Base-by-base conservation (phyloP, 1,284 basidiomycete genomes). In the Ceratobasidium sp. region DNA sequence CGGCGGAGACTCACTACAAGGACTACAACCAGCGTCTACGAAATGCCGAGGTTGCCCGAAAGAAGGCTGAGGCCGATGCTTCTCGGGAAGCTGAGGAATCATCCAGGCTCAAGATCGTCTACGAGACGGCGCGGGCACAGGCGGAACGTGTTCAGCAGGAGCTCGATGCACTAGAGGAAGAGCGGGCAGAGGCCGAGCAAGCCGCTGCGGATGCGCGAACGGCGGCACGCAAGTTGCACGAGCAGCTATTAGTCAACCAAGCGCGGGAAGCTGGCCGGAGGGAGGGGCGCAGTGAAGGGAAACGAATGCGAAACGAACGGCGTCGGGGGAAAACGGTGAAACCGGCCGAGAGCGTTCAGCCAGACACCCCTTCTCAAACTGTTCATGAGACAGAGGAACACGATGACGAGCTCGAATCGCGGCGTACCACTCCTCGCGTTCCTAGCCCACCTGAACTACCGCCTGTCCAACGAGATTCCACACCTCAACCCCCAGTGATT, bases 21-120 rank as follows among this genome's bases (percentile, higher is more conserved):
- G 64, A 67, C 13, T 67, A 67, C 28, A 67, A 43, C 49, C 32
- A 46, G 26, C 64, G 52, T 44, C 46, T 67, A 26, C 64, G 64
- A 14, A 57, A 7, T 16, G 64, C 64, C 30, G 64, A 67, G 38
- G 52, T 67, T 16, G 64, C 64, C 21, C 49, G 52, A 23, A 67
- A 57, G 23, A 67, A 67, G 52, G 64, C 64, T 41, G 64, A 67
- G 26, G 64, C 64, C 1, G 64, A 67, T 67, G 64, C 64, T 11
- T 23, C 52, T n/a, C 64, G 64, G 21, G 64, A 67, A 38, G 21
- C 64, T 23, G 64, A 67, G 14, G 64, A 67, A 41, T 67, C 64
- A 13, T 41, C 64, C 64, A 67, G 32, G 50, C 64, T 69, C 8
- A 69, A 69, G 64, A 69, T 69, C n/a, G 32, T 69, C 52, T 69